Evolutionary conservation across 352 stramenopile species (phyloP).

Genomic region (Phytophthora foliorum): DNA sequence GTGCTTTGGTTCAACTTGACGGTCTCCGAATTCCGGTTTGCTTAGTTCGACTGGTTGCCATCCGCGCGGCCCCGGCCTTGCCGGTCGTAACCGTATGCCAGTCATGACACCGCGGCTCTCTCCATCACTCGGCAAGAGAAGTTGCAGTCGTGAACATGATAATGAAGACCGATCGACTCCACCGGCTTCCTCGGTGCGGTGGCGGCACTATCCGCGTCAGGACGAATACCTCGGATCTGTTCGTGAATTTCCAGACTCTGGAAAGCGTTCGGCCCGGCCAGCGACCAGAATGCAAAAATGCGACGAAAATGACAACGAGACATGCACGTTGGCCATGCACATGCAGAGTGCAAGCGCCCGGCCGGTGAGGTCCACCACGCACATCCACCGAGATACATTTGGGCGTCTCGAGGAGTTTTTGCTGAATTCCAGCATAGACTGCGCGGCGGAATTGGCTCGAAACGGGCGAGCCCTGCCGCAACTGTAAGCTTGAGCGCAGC

Average conservation of each 20-base stretch:
- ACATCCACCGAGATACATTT: no score
- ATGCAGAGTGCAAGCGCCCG: no score
- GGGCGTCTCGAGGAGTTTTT: no score
- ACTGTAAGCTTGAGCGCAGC: neutral
- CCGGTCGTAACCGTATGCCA: constrained; percentile 29
- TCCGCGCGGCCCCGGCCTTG: neutral
- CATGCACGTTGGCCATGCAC: neutral
- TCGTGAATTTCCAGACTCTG: constrained; percentile 4
- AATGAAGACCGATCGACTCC: constrained; percentile 1
- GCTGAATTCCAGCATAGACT: no score
- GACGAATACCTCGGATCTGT: constrained; percentile 15
- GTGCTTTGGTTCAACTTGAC: neutral
- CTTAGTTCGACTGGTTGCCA: constrained; percentile 3
- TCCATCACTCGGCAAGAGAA: constrained; percentile 21
- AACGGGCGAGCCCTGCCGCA: neutral
- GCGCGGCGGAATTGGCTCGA: neutral
- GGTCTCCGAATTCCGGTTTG: constrained; percentile 9
- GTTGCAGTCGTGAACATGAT: constrained; percentile 20
- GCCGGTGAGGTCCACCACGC: no score
- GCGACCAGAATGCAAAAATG: constrained; percentile 17
- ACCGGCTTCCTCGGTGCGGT: constrained; percentile 12
- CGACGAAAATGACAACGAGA: neutral
- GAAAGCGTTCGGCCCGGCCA: constrained; percentile 1
- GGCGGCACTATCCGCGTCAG: constrained; percentile 7
- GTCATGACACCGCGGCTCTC: constrained; percentile 19